Evolutionary conservation across 805 yeast genomes (phyloP).

Genomic region (Wickerhamiella lipophila): DNA sequence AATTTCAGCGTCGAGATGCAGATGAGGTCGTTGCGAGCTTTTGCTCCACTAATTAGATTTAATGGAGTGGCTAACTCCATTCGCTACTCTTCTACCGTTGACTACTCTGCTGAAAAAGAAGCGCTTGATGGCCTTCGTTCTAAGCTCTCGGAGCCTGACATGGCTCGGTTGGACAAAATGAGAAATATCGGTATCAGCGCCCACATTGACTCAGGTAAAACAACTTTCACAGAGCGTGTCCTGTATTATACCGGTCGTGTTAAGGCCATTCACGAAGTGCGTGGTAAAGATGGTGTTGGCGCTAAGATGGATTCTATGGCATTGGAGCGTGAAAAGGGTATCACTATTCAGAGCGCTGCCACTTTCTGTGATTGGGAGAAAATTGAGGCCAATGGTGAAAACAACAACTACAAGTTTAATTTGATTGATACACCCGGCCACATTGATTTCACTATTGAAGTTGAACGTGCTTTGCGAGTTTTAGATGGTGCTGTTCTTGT

Average conservation of each 20-base stretch:
- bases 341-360: conserved; percentile 97
- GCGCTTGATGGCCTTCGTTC: conserved; percentile 24
- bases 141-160: conserved; percentile 26
- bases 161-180: conserved; percentile 41
- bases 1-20: conserved; percentile 6
- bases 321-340: conserved; percentile 95
- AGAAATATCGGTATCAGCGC: conserved; percentile 97
- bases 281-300: conserved; percentile 96
- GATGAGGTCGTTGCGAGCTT: conserved; percentile 7
- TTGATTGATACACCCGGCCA: conserved; percentile 98
- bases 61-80: not conserved
- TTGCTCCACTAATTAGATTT: conserved; percentile 7
- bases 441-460: conserved; percentile 97
- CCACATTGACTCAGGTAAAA: conserved; percentile 95
- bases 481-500: conserved; percentile 96
- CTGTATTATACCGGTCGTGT: conserved; percentile 92
- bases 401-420: conserved; percentile 67
- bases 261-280: conserved; percentile 86
- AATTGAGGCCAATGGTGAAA: conserved; percentile 31
- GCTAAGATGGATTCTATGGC: conserved; percentile 99
- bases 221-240: conserved; percentile 96
- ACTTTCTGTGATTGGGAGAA: conserved; percentile 95
- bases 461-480: conserved; percentile 95
- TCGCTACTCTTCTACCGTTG: conserved; percentile 10
- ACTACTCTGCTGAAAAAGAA: conserved; percentile 25